Evolutionary conservation across 768 basidiomycete genomes (phyloP), one percentile per base, ranked within the genome.

Genomic region (Panellus pusillus): DNA sequence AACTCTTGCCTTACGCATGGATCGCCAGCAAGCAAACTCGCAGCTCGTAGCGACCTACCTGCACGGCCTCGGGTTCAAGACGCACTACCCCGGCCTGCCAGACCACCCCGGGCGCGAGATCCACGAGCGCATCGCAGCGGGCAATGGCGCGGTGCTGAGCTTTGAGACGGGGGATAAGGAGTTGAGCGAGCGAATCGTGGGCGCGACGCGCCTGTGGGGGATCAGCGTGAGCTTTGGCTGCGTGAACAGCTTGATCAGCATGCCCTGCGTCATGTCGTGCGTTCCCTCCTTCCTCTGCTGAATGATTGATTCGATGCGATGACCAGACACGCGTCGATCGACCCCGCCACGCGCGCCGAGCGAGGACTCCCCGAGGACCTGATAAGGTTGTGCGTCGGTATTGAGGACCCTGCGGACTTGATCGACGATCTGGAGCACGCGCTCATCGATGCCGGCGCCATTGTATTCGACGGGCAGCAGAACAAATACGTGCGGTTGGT

Each of bases 181-280:
- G 44, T 67, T 98, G 54, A 95, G 92, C 67, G 94, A 98, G 71
- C 82, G 86, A 47, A 89, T 98, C 55, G 94, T 99, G 9, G 96
- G 89, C 6, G 90, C 87, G 1, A 91, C 97, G 14, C 80, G 93
- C 48, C 74, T 99, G 24, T 99, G 96, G 95, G 92, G 95, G 17
- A 98, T 99, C 65, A 93, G 89, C 57, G 97, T 99, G 63, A 94
- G 92, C 67, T 99, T 99, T 65, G 97, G 97, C 29, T 94, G 91
- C 61, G 95, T 99, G 56, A 99, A 99, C 75, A 93, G 91, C 65
- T 69, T 99, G 69, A 98, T 98, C 72, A 93, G 91, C 60, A 98
- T 99, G 96, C 97, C 97, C 35, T 98, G 97, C 69, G 85, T 93
- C 63, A 98, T 99, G 97, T 97, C 94, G 96, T 98, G 71, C 74